Base-by-base conservation (phyloP, 1,284 basidiomycete species). In the Flammula alnicola region DNA sequence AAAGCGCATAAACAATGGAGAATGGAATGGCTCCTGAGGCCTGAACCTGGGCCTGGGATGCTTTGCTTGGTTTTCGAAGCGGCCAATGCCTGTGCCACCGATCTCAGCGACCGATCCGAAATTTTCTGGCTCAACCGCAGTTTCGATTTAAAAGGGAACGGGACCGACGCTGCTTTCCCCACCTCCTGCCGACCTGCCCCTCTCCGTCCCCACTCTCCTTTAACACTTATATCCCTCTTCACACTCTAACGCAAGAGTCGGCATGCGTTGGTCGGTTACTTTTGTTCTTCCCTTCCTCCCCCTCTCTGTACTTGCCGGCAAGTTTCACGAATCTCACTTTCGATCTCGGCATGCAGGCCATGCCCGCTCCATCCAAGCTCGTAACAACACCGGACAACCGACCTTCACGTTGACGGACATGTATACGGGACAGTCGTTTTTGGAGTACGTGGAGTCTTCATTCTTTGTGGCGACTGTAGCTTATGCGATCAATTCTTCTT, bases 341-440 rank as follows among this genome's bases (percentile, higher is more conserved):
- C 54, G 56, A 35, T 44, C 57, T 36, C 58, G 57, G 14, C 58
- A 60, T 38, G 50, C 54, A 19, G 49, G 48, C 20, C 58, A 59
- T 49, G 47, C 46, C 27, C 59, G 52, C 31, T 47, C 50, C 12
- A 35, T 58, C 9, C 51, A 57, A 11, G 46, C 53, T 39, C 59
- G 60, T 36, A 65, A 60, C 20, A 63, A 62, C 45, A 62, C 57
- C 19, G 51, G 26, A 9, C 49, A 36, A 11, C 12, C 54, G 26
- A 54, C 50, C 3, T 73, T 61, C 52, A 66, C 61, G 25, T 44
- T 72, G 47, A 49, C 60, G 33, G 68, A 71, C 47, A 56, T 63
- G 27, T 74, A 74, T 56, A 58, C 62, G 19, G 72, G 73, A 19
- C 50, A 69, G 23, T 63, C 58, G 11, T 74, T 75, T 44, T 56